These are phyloP conservation scores for Haemoproteus tartakovskyi DNA, from an alignment of 169 alveolate genomes.

Conservation along the genomic window DNA sequence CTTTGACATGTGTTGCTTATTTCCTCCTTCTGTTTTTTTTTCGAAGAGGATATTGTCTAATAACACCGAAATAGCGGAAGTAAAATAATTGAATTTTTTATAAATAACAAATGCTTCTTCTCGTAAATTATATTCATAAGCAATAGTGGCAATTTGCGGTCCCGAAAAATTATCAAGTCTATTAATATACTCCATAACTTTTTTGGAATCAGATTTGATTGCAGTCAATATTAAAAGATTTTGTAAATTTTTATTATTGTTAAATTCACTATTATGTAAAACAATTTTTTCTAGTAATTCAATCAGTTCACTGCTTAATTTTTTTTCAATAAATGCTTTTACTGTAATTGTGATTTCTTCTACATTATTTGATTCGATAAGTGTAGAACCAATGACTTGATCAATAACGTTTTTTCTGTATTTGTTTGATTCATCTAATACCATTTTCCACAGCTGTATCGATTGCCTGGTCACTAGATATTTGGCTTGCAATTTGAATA, in stretches of 20 bases:
- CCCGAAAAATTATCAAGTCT: constrained; percentile 97
- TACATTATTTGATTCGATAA: constrained; percentile 95
- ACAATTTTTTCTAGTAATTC: constrained; percentile 79
- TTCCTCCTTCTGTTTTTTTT: constrained; percentile 1
- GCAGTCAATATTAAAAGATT: constrained; percentile 77
- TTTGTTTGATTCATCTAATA: constrained; percentile 86
- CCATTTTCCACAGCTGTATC: constrained; percentile 95
- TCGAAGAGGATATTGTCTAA: constrained; percentile 71
- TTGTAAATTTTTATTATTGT: constrained; percentile 92
- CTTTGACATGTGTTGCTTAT: no score
- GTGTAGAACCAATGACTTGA: constrained; percentile 92
- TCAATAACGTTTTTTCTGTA: constrained; percentile 94
- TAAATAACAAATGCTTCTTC: constrained; percentile 95
- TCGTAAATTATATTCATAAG: constrained; percentile 71
- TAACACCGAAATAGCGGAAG: constrained; percentile 93
- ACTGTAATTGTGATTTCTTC: constrained; percentile 96
- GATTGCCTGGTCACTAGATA: constrained; percentile 95
- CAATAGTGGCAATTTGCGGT: constrained; percentile 93
- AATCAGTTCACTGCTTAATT: constrained; percentile 95
- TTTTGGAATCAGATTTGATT: constrained; percentile 73
- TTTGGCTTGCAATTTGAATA: constrained; percentile 94
- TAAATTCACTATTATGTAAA: constrained; percentile 88
- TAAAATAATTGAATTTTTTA: constrained; percentile 87
- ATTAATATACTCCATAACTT: constrained; percentile 87
- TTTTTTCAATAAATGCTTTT: constrained; percentile 97